Evolutionary conservation across 2,329 filamentous ascomycete species (phyloP), one percentile per base, ranked within the genome.

Genomic region (Cercospora nicotianae): DNA sequence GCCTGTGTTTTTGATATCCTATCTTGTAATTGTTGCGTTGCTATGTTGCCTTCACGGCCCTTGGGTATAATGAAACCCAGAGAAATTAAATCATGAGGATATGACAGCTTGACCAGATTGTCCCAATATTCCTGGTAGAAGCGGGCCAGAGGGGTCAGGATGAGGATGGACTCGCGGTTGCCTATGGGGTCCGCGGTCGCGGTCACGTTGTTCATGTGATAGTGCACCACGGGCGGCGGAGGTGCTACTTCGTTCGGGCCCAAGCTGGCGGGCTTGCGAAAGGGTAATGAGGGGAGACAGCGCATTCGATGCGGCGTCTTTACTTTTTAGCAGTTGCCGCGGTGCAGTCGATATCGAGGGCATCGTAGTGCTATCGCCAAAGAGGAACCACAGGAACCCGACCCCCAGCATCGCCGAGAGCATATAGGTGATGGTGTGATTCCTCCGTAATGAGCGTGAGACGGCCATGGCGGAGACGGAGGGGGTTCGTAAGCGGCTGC

Each of bases 81-180:
- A 0, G 93, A 96, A 77, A 99, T 96, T 71, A 98, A 87, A 68
- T 97, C 91, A 81, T 97, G 95, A 3, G 95, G 95, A 79, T 98
- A 99, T 75, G 82, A 86, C 65, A 99, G 86, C 77, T 88, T 88
- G 73, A 94, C 79, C 30, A 99, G 85, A 76, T 98, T 99, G 79
- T 96, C 90, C 94, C 95, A 99, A 83, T 98, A 99, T 73, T 87
- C 89, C 75, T 91, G 90, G 81, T 97, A 98, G 85, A 98, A 99
- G 70, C 92, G 89, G 33, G 93, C 91, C 81, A 99, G 89, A 9
- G 95, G 95, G 1, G 95, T 97, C 69, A 99, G 87, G 77, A 99
- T 91, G 65, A 99, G 89, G 68, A 99, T 86, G 62, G 90, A 91
- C 83, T 99, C 95, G 72, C 88, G 84, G 78, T 96, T 95, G 70